These are phyloP conservation scores for Phytophthora ohioensis DNA, from an alignment of 352 stramenopile species.

Conservation along the genomic window DNA sequence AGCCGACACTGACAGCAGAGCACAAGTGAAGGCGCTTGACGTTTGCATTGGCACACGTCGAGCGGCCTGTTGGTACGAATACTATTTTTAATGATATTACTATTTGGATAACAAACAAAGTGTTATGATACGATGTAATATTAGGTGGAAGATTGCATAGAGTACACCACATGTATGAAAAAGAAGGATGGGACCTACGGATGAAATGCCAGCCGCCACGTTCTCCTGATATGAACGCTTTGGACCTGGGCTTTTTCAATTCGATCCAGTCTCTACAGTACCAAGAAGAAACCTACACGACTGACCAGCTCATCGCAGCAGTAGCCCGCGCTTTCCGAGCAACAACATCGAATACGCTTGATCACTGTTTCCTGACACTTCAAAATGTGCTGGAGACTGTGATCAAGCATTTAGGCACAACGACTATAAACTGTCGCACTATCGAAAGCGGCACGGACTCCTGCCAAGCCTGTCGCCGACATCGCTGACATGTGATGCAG, in stretches of 20 bases:
- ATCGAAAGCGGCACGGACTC: too few relatives aligned
- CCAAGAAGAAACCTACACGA: constrained; percentile 13
- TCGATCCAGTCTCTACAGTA: too few relatives aligned
- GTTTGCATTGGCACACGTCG: neutral
- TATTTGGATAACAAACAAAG: too few relatives aligned
- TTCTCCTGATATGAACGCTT: too few relatives aligned
- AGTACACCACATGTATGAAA: too few relatives aligned
- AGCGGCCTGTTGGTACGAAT: constrained; percentile 2
- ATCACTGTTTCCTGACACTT: constrained; percentile 13
- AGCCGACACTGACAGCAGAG: neutral
- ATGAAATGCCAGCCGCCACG: too few relatives aligned
- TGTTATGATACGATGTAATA: too few relatives aligned
- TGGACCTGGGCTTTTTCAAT: too few relatives aligned
- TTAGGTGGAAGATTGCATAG: too few relatives aligned
- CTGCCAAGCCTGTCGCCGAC: too few relatives aligned
- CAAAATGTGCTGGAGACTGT: constrained; percentile 10
- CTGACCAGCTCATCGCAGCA: constrained; percentile 4
- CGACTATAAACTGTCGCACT: constrained; percentile 20
- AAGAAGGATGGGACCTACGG: too few relatives aligned
- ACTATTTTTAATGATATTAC: neutral
- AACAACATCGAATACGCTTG: neutral
- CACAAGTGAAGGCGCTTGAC: constrained; percentile 1
- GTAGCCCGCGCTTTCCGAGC: neutral
- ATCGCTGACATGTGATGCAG: too few relatives aligned
- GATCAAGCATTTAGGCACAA: constrained; percentile 13